These are phyloP conservation scores for Metschnikowia peoriensis DNA, from an alignment of 805 yeast genomes.

Conservation along the genomic window DNA sequence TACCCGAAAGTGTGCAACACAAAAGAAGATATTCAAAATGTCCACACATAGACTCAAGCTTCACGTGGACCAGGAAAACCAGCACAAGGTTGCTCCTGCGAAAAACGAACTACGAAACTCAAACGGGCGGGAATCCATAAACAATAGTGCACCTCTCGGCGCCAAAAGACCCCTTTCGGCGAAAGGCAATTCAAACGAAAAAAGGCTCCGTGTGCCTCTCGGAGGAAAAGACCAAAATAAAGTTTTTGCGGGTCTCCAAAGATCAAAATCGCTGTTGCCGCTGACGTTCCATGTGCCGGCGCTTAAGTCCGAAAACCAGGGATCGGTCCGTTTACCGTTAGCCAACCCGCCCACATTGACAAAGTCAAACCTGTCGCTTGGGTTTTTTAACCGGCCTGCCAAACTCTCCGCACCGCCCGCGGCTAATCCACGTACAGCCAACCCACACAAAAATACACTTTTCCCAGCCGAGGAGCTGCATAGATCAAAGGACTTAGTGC, in stretches of 20 bases:
- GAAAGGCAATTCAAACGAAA: constrained; percentile 5
- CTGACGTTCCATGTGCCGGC: constrained; percentile 7
- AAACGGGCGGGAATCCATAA: constrained; percentile 6
- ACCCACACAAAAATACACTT: constrained; percentile 15
- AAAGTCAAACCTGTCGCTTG: constrained; percentile 38
- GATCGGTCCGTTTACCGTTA: not conserved
- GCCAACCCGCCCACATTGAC: constrained; percentile 30
- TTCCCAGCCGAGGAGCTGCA: constrained; percentile 21
- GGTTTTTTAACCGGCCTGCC: constrained; percentile 21
- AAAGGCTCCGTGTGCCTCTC: constrained; percentile 32
- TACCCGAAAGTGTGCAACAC: not conserved
- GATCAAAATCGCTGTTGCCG: constrained; percentile 24
- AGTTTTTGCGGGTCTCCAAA: constrained; percentile 25
- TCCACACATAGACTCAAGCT: constrained; percentile 6
- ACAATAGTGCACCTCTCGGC: not conserved
- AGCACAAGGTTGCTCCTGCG: constrained; percentile 7
- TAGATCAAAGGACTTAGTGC: constrained; percentile 22
- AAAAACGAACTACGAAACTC: constrained; percentile 11
- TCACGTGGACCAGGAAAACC: constrained; percentile 16
- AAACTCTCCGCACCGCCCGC: not conserved
- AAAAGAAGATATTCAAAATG: not conserved
- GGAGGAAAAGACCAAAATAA: constrained; percentile 41
- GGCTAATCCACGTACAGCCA: constrained; percentile 3
- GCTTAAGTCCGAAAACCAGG: not conserved
- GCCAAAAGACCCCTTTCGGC: constrained; percentile 10